Base-by-base conservation (phyloP, 805 yeast genomes). In the Kazachstania psychrophila region DNA sequence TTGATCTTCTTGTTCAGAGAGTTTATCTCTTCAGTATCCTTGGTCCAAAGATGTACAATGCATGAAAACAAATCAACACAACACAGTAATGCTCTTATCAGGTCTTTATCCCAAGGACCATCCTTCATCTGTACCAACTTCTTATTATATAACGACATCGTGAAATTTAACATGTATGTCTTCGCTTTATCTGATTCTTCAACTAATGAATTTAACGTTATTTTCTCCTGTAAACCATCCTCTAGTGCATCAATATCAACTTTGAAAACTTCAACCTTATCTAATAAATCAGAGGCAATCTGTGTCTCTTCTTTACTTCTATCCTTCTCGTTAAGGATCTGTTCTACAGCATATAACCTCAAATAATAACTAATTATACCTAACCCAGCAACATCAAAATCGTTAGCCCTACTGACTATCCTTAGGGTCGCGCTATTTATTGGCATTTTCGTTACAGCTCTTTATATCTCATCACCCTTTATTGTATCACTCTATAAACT, bases 291-390 rank as follows among this genome's bases (percentile, higher is more conserved):
- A 32, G 79, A 61, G 0, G 89, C 84, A 46, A 73, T 74, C 2
- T 47, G 49, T 11, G 84, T 85, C 20, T 72, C 72, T 11, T 70
- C 79, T 6, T 73, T 72, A 2, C 62, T 47, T 16, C 71, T 61
- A 50, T 87, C 95, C 15, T 75, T 71, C 29, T 70, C 58, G 25
- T 67, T 66, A 15, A 89, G 61, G 3, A 89, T 77, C 48, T 73
- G 66, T 56, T 88, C 89, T 3, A 83, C 78, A 0, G 87, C 83
- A 51, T 80, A 79, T 34, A 80, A 54, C 43, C 66, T 55, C 28
- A 57, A 29, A 36, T 60, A 58, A 33, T 60, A 58, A n/a, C 58
- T 45, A 7, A 58, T 42, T 5, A 57, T 47, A 6, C 39, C 45
- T 28, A 54, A 24, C 5, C 54, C 56, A 18, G 46, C 46, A 11